A percentile compares a stretch with the other conserved stretches of the same genome.
Evolutionary conservation across 768 basidiomycete species (phyloP).

Genomic region (Amanita brunnescens): DNA sequence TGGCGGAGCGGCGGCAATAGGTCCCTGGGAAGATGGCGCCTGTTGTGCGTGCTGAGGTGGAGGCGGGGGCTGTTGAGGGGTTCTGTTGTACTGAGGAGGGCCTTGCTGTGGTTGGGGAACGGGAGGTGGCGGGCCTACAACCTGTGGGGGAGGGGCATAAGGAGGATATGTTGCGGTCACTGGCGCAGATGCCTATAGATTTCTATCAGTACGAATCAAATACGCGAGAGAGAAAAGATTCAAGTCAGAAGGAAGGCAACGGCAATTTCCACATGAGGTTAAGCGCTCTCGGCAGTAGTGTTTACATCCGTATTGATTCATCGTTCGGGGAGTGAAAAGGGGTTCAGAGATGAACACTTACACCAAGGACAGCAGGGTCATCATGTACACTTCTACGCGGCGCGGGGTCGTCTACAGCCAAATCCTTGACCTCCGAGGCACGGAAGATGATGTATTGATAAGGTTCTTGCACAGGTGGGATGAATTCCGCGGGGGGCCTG

Average conservation of each 20-base stretch:
- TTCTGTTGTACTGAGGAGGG: constrained; percentile 13
- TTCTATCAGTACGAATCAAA: background rate
- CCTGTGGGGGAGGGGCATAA: constrained; percentile 16
- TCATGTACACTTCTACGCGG: constrained; percentile 61
- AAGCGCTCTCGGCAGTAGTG: constrained; percentile 25
- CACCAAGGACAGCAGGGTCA: constrained; percentile 79
- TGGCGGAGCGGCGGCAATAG: background rate
- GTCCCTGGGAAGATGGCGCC: background rate
- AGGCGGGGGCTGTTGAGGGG: constrained; percentile 3
- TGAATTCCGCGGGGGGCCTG: constrained; percentile 70
- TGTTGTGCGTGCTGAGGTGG: background rate
- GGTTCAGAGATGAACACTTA: constrained; percentile 32
- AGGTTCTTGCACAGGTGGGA: constrained; percentile 74
- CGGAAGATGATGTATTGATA: constrained; percentile 90
- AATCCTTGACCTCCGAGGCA: constrained; percentile 82
- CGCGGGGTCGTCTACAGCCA: constrained; percentile 70
- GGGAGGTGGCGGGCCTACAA: constrained; percentile 8
- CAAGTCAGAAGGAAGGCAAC: constrained; percentile 54
- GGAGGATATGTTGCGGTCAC: constrained; percentile 17
- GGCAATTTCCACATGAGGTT: constrained; percentile 42
- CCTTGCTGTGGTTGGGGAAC: constrained; percentile 21
- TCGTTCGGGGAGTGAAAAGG: constrained; percentile 14
- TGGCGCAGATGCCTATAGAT: constrained; percentile 40
- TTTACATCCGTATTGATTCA: constrained; percentile 26
- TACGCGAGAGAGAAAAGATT: background rate